Percentiles rank a stretch among this genome's conserved stretches.
Conservation (phyloP, 805 yeast species). For the Nakazawaea ambrosiae region DNA sequence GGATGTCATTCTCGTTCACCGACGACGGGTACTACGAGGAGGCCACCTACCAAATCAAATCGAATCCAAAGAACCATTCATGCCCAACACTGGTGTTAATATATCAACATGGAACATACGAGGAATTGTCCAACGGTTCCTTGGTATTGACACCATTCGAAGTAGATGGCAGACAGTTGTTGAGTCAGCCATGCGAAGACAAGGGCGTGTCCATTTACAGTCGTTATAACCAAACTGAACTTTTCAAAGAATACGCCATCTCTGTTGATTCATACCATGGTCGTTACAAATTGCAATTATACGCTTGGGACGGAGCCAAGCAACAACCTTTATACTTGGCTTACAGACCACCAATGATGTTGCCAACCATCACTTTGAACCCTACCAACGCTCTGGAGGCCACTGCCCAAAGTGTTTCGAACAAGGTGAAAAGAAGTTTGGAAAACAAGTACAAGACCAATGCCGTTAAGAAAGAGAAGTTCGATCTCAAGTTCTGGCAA, state of each 20-base stretch:
- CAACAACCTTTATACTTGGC: conserved; percentile 88
- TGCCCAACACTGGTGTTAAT: conserved; percentile 81
- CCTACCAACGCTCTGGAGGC: conserved; percentile 54
- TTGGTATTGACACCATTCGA: conserved; percentile 63
- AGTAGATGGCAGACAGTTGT: conserved; percentile 89
- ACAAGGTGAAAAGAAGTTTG: conserved; percentile 59
- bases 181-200: conserved; percentile 81
- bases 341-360: conserved; percentile 92
- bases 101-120: conserved; percentile 86
- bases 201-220: conserved; percentile 53
- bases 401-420: conserved; percentile 22
- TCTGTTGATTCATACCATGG: conserved; percentile 78
- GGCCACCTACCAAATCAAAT: conserved; percentile 72
- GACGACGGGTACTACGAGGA: conserved; percentile 88
- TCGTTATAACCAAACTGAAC: conserved; percentile 64
- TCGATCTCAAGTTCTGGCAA: conserved; percentile 48
- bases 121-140: conserved; percentile 55
- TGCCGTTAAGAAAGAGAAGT: conserved; percentile 41
- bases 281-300: conserved; percentile 64
- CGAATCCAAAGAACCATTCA: conserved; percentile 66
- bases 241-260: conserved; percentile 51
- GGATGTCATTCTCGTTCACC: conserved; percentile 88
- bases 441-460: conserved; percentile 77
- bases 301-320: conserved; percentile 70
- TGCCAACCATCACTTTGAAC: conserved; percentile 86